Evolutionary conservation across 2,329 filamentous ascomycete genomes (phyloP).

Genomic region (Kalaharituber pfeilii): DNA sequence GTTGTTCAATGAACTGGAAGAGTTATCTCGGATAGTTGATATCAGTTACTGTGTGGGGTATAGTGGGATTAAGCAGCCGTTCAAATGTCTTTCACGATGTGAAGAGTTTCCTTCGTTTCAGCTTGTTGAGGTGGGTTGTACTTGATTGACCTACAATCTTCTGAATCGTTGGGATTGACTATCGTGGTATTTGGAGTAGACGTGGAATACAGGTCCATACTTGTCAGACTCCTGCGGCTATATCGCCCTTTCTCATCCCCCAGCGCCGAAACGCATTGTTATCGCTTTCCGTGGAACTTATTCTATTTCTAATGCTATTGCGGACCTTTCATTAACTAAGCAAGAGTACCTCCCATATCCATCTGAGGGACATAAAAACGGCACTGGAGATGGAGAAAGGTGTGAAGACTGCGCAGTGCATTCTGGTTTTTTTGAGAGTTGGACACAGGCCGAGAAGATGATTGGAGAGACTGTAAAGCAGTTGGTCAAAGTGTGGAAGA

Average conservation of each 20-base stretch:
- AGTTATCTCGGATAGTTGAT: constrained; percentile 78
- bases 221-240: constrained; percentile 88
- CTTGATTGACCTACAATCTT: no score
- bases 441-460: constrained; percentile 52
- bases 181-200: constrained; percentile 27
- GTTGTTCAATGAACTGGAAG: constrained; percentile 69
- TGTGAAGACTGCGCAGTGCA: constrained; percentile 88
- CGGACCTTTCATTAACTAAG: constrained; percentile 74
- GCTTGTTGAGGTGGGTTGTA: constrained; percentile 47
- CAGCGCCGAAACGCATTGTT: constrained; percentile 46
- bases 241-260: constrained; percentile 64
- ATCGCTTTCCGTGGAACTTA: constrained; percentile 91
- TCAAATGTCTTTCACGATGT: constrained; percentile 71
- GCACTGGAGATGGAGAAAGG: constrained; percentile 31
- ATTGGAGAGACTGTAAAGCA: constrained; percentile 51
- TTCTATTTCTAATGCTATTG: constrained; percentile 76
- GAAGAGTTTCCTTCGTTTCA: constrained; percentile 64
- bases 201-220: constrained; percentile 79
- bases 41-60: constrained; percentile 58
- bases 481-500: constrained; percentile 32
- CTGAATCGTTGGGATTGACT: constrained; percentile 3
- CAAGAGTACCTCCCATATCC: constrained; percentile 86
- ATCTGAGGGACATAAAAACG: constrained; percentile 27
- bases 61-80: constrained; percentile 66
- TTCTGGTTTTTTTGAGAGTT: constrained; percentile 71